Conservation (phyloP, 2,329 filamentous ascomycete species). For the Aspergillus sp. region DNA sequence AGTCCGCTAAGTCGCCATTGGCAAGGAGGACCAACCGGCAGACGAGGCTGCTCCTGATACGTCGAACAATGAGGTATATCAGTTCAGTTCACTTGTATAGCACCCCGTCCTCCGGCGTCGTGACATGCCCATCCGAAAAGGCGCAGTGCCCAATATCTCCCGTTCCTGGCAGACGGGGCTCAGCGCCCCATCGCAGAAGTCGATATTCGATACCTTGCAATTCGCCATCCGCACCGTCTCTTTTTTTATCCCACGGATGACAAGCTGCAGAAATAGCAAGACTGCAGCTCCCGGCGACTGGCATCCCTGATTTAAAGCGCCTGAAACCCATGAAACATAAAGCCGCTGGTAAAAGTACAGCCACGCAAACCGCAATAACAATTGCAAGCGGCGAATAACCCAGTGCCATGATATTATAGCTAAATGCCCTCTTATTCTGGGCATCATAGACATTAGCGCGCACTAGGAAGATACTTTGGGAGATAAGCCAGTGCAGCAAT, state of each 20-base stretch:
- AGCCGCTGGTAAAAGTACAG: neutral
- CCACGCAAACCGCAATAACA: neutral
- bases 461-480: neutral
- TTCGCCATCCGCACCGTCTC: no score
- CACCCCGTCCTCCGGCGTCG: neutral
- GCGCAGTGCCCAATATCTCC: neutral
- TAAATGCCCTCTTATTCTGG: no score
- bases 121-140: neutral
- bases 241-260: slow-evolving; percentile 13
- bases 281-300: slow-evolving; percentile 33
- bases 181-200: neutral
- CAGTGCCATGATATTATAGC: neutral
- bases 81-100: neutral
- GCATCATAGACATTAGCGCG: neutral
- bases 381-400: neutral
- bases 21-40: no score
- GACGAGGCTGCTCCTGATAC: no score
- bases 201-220: neutral
- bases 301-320: slow-evolving; percentile 24
- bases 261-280: slow-evolving; percentile 35
- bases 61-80: no score
- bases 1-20: no score
- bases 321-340: slow-evolving; percentile 16
- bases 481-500: neutral
- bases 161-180: neutral